Evolutionary conservation across 176 grass and related monocot species (phyloP).

Genomic region (Metroxylon sagu): DNA sequence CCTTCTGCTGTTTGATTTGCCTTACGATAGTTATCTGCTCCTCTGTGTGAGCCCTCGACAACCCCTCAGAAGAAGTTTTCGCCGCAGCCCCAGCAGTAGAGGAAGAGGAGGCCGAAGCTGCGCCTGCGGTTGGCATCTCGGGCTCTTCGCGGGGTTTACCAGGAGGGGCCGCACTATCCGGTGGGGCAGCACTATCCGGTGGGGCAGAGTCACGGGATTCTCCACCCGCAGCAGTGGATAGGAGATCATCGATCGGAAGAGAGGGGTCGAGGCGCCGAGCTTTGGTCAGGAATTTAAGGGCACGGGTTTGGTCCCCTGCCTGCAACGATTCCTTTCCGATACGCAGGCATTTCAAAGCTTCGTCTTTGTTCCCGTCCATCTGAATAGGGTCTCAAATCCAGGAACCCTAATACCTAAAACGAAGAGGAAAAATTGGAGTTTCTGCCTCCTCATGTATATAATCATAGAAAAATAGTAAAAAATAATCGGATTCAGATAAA

Average conservation of each 20-base stretch:
- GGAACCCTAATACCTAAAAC: too few relatives aligned
- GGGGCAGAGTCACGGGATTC: too few relatives aligned
- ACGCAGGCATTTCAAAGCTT: constrained; percentile 74
- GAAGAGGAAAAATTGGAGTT: too few relatives aligned
- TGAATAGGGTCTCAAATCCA: neutral
- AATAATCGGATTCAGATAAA: too few relatives aligned
- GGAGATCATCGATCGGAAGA: constrained; percentile 60
- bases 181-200: too few relatives aligned
- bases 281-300: constrained; percentile 75
- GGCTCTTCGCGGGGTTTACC: constrained; percentile 6
- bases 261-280: constrained; percentile 81
- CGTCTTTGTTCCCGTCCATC: constrained; percentile 99
- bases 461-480: too few relatives aligned
- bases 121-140: neutral
- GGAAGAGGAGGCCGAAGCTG: constrained; percentile 16
- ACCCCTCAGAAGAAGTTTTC: constrained; percentile 10
- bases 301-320: constrained; percentile 49
- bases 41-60: constrained; percentile 38
- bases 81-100: constrained; percentile 18
- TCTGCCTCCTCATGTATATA: too few relatives aligned
- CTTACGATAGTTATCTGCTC: constrained; percentile 74
- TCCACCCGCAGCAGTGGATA: constrained; percentile 15
- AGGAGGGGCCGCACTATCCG: neutral
- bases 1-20: constrained; percentile 70
- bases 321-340: constrained; percentile 64